Conservation (phyloP, 345 rosid genomes). For the Eucalyptus sp. region DNA sequence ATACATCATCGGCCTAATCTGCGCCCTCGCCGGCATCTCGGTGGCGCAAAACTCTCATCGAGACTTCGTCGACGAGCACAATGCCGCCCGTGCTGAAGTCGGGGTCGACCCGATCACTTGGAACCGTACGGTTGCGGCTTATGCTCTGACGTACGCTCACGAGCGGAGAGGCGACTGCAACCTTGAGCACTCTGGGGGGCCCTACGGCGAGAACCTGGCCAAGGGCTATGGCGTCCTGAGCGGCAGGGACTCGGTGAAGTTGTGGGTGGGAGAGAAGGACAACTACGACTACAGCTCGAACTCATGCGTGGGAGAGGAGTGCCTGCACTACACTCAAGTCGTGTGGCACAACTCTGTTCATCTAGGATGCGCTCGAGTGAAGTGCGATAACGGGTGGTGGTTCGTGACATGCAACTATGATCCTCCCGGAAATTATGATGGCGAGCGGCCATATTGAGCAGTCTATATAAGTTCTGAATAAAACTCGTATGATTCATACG, state of each 20-base stretch:
- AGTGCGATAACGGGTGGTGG: constrained; percentile 36
- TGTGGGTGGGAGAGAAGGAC: constrained; percentile 49
- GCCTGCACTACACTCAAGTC: constrained; percentile 68
- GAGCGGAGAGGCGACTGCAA: constrained; percentile 16
- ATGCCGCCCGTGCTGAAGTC: constrained; percentile 27
- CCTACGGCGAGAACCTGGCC: constrained; percentile 64
- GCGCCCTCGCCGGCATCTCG: not conserved
- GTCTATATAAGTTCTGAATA: not conserved
- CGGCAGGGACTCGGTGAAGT: constrained; percentile 20
- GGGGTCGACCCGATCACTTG: constrained; percentile 31
- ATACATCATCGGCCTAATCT: not conserved
- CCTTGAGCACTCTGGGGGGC: constrained; percentile 42
- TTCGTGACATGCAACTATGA: constrained; percentile 52
- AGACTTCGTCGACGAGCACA: constrained; percentile 39
- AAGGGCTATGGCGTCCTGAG: constrained; percentile 19
- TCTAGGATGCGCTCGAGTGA: constrained; percentile 61
- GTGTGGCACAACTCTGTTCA: constrained; percentile 48
- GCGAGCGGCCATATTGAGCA: constrained; percentile 22
- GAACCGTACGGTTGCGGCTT: constrained; percentile 35
- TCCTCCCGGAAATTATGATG: constrained; percentile 40
- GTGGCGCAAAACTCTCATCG: constrained; percentile 13
- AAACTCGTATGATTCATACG: not conserved
- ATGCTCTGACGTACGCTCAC: constrained; percentile 28
- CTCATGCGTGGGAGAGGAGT: constrained; percentile 24
- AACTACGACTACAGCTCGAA: constrained; percentile 36